Conservation (phyloP, 768 basidiomycete species). For the Termitomyces heimii region DNA sequence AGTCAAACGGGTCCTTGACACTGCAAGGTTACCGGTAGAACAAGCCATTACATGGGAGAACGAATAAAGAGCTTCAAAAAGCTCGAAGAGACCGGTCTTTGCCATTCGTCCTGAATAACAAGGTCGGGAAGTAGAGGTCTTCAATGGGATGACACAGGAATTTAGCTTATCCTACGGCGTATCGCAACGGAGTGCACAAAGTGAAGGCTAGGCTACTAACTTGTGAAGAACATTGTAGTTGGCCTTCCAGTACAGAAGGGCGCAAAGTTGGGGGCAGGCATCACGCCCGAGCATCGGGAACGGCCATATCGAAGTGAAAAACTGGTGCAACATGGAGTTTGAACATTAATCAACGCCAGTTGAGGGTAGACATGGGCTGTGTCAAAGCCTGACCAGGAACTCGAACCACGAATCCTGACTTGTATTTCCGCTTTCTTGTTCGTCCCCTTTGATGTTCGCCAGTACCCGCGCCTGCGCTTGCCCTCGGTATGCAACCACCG, state of each 20-base stretch:
- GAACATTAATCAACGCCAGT: conserved; percentile 8
- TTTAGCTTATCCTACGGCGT: conserved; percentile 10
- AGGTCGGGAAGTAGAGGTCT: conserved; percentile 14
- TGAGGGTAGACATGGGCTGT: conserved; percentile 13
- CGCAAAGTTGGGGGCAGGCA: conserved; percentile 33
- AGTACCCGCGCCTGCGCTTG: neutral
- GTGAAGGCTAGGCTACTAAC: conserved; percentile 33
- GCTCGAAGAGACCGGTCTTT: conserved; percentile 15
- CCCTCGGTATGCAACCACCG: conserved; percentile 18
- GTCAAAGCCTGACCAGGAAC: conserved; percentile 19
- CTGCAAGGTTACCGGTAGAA: conserved; percentile 1
- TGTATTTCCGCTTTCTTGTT: conserved; percentile 23
- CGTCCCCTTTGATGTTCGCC: conserved; percentile 17
- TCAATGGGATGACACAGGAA: conserved; percentile 22
- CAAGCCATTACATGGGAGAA: conserved; percentile 13
- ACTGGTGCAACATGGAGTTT: conserved; percentile 5
- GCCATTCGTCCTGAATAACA: conserved; percentile 15
- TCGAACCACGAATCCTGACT: conserved; percentile 2
- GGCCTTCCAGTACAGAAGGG: conserved; percentile 37
- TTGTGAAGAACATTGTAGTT: conserved; percentile 25
- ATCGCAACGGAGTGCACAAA: conserved; percentile 17
- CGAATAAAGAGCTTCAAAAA: conserved; percentile 1
- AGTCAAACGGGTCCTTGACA: conserved; percentile 1
- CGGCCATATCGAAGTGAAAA: neutral
- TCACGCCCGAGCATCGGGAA: conserved; percentile 9